A percentile compares a stretch with the other conserved stretches of the same genome.
phyloP scores from a whole-genome alignment of 2,329 filamentous ascomycete species.

The Diaporthe destruens region DNA sequence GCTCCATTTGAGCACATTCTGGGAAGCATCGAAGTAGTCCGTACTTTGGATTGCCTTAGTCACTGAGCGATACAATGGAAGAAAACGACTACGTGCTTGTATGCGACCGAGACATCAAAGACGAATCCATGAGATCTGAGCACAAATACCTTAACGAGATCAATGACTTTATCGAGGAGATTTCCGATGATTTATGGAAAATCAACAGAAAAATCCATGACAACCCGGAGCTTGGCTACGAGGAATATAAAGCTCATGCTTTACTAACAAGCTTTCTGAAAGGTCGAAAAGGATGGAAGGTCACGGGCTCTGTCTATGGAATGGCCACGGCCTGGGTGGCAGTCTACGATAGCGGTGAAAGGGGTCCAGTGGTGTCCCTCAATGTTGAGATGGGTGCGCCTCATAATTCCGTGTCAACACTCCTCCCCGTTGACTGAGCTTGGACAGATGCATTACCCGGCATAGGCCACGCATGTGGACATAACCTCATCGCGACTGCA shows the following conservation, averaged over 20 bases:
- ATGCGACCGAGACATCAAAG: not conserved
- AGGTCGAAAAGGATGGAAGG: slow-evolving; percentile 60
- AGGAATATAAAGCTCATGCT: slow-evolving; percentile 63
- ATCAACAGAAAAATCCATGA: slow-evolving; percentile 66
- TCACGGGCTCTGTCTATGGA: slow-evolving; percentile 64
- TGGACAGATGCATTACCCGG: slow-evolving; percentile 60
- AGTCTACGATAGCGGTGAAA: slow-evolving; percentile 58
- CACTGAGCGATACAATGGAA: not conserved
- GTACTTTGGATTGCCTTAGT: not conserved
- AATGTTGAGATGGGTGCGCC: slow-evolving; percentile 60
- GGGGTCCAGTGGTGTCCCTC: slow-evolving; percentile 61
- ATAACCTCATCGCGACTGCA: slow-evolving; percentile 65
- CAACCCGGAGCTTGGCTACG: slow-evolving; percentile 62
- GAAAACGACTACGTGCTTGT: slow-evolving; percentile 29
- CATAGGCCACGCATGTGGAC: slow-evolving; percentile 66
- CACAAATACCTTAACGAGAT: slow-evolving; percentile 51
- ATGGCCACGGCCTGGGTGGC: slow-evolving; percentile 67
- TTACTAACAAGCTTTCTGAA: slow-evolving; percentile 62
- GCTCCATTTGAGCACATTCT: too few species aligned
- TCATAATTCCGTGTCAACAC: not conserved
- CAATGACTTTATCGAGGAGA: slow-evolving; percentile 53
- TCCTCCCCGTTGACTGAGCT: not conserved
- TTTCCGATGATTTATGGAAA: slow-evolving; percentile 55
- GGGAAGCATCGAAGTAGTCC: too few species aligned
- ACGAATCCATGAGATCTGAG: not conserved